These are phyloP conservation scores for Ogataea methylovora DNA, from an alignment of 805 yeast genomes.

Conservation along the genomic window DNA sequence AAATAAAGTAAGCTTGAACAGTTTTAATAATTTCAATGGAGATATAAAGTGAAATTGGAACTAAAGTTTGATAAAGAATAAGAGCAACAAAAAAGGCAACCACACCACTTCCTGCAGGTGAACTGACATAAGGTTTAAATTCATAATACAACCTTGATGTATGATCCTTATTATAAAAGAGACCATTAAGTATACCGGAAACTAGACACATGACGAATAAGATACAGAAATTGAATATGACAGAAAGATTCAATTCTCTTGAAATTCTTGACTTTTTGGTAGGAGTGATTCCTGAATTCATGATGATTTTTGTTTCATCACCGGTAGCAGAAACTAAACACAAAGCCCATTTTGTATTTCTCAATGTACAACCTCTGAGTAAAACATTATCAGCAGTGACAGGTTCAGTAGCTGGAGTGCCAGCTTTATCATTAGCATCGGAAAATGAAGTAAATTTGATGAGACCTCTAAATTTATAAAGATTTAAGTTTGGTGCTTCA, in stretches of 20 bases:
- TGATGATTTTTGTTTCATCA: slow-evolving; percentile 71
- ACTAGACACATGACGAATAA: slow-evolving; percentile 62
- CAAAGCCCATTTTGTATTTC: slow-evolving; percentile 80
- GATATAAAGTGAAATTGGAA: slow-evolving; percentile 76
- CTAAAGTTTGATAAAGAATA: slow-evolving; percentile 70
- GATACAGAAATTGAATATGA: slow-evolving; percentile 55
- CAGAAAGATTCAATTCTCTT: slow-evolving; percentile 64
- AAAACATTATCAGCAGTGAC: slow-evolving; percentile 62
- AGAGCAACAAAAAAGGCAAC: slow-evolving; percentile 70
- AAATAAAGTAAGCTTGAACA: slow-evolving; percentile 74
- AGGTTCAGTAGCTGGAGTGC: slow-evolving; percentile 46
- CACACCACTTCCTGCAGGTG: slow-evolving; percentile 61
- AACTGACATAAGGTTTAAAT: slow-evolving; percentile 59
- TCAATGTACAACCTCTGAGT: slow-evolving; percentile 67
- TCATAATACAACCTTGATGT: slow-evolving; percentile 61
- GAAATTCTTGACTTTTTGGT: slow-evolving; percentile 70
- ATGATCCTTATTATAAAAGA: slow-evolving; percentile 39
- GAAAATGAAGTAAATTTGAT: slow-evolving; percentile 32
- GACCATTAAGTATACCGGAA: slow-evolving; percentile 66
- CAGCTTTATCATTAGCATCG: slow-evolving; percentile 27
- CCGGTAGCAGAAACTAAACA: slow-evolving; percentile 77
- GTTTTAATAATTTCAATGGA: slow-evolving; percentile 79
- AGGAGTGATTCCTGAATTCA: slow-evolving; percentile 75
- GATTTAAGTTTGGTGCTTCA: slow-evolving; percentile 78
- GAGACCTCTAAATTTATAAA: slow-evolving; percentile 72